Evolutionary conservation across 371 early-diverging fungal genomes (phyloP).

Genomic region (Rhizopus sp.): DNA sequence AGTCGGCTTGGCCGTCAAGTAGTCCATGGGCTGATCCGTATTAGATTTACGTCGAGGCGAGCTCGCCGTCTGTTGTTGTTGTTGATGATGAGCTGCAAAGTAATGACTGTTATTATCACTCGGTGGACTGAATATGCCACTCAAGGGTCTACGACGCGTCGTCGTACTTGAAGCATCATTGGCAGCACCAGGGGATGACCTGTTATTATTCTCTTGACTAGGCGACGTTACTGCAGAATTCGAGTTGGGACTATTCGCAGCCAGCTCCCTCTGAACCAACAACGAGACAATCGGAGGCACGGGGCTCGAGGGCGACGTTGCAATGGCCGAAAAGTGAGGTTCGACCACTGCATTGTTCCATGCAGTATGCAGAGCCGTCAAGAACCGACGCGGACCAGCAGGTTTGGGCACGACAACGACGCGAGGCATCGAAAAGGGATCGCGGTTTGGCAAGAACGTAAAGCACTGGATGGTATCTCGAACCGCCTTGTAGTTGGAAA

Average conservation of each 20-base stretch:
- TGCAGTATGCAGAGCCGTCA: constrained; percentile 54
- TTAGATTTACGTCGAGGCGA: neutral
- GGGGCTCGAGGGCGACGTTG: constrained; percentile 57
- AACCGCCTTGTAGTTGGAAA: constrained; percentile 59
- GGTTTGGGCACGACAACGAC: constrained; percentile 71
- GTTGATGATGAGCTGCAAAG: constrained; percentile 15
- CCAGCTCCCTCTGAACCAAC: neutral
- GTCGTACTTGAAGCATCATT: constrained; percentile 8
- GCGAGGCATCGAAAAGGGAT: constrained; percentile 43
- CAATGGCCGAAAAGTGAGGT: constrained; percentile 65
- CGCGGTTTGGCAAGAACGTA: constrained; percentile 12
- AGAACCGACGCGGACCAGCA: constrained; percentile 66
- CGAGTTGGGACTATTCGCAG: neutral
- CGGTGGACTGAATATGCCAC: constrained; percentile 30
- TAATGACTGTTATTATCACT: constrained; percentile 13
- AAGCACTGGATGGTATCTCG: constrained; percentile 53
- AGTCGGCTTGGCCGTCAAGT: constrained; percentile 13
- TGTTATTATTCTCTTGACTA: neutral
- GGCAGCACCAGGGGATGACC: neutral
- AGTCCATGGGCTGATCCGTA: constrained; percentile 13
- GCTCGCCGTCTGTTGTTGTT: neutral
- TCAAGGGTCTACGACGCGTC: constrained; percentile 12
- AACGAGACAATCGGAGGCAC: neutral
- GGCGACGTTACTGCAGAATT: neutral
- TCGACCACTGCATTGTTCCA: constrained; percentile 50